Evolutionary conservation across 2,329 filamentous ascomycete genomes (phyloP), one percentile per base, ranked within the genome.

Genomic region (Cladosporium sp.): DNA sequence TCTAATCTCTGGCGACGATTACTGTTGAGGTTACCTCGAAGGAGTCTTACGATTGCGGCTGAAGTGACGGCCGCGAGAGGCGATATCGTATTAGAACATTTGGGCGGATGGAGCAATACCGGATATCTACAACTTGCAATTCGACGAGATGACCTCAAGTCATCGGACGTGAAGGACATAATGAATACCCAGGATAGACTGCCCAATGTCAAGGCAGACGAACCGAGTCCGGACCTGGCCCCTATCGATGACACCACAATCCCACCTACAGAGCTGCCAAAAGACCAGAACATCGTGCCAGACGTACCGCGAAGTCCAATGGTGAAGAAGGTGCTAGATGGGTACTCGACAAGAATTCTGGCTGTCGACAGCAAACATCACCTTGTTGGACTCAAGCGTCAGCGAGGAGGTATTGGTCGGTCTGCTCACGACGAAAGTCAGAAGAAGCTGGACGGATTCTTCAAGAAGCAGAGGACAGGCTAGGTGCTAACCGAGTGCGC

Each of bases 331-430:
- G 54, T 70, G 3, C 58, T 73, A 7, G 34, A 61, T 17, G 72
- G 72, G n/a, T 80, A 77, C 75, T 74, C 70, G 13, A 76, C 80
- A 17, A 71, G 77, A 7, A 78, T 95, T 25, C 71, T 82, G 45
- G 77, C 77, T 4, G 79, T 91, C 61, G 93, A 96, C 69, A 83
- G 82, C 60, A 80, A 83, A 59, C 80, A 83, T 3, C 92, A 97
- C 72, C 80, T 96, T 2, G 74, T 77, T 44, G 84, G 86, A 25
- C 76, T 96, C 58, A 92, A 87, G 70, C 88, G 90, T 72, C 93
- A 90, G 8, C 79, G 87, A 22, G 90, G 90, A 28, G 91, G 91
- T 3, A 88, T 96, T 57, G 91, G 91, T 56, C 94, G 88, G 65
- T 81, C 88, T 37, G 80, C 81, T 57, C 86, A 90, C 68, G 91